Percentiles rank a stretch among this genome's conserved stretches.
These are phyloP conservation scores for Phylloboletellus chloephorus DNA, from an alignment of 1,284 basidiomycete species.

Conservation along the genomic window DNA sequence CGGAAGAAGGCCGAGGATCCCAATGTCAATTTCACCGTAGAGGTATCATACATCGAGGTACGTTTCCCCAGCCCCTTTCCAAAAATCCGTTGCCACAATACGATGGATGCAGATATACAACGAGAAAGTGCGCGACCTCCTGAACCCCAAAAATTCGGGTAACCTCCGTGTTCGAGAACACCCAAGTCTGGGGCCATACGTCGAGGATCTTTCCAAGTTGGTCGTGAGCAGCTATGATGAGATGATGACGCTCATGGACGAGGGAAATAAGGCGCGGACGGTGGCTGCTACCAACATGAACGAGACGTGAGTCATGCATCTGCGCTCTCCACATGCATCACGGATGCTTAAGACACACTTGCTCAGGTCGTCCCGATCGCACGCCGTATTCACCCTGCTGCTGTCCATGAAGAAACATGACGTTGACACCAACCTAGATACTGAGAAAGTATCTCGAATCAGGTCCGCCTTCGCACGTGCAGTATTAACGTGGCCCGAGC, in stretches of 20 bases:
- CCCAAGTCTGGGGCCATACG: conserved; percentile 91
- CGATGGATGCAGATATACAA: conserved; percentile 75
- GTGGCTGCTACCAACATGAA: conserved; percentile 99
- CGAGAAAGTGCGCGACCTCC: conserved; percentile 94
- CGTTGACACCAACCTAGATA: conserved; percentile 76
- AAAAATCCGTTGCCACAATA: not conserved
- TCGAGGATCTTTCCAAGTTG: conserved; percentile 94
- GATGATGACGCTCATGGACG: conserved; percentile 99
- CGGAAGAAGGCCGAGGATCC: conserved; percentile 61
- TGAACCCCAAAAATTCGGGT: conserved; percentile 96
- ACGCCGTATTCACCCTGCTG: conserved; percentile 95
- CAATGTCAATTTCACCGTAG: conserved; percentile 80
- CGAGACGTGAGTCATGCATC: conserved; percentile 66
- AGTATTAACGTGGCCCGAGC: conserved; percentile 2
- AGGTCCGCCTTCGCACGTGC: conserved; percentile 45
- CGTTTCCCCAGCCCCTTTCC: conserved; percentile 13
- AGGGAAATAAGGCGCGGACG: conserved; percentile 96
- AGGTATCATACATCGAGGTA: conserved; percentile 96
- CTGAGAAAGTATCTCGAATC: conserved; percentile 95
- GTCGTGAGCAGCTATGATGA: conserved; percentile 88
- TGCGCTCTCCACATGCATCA: not conserved
- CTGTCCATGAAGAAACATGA: conserved; percentile 89
- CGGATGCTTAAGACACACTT: conserved; percentile 1
- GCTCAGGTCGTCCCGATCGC: conserved; percentile 84
- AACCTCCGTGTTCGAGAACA: conserved; percentile 97